Evolutionary conservation across 2,329 filamentous ascomycete genomes (phyloP).

Genomic region (Hirsutella minnesotensis): DNA sequence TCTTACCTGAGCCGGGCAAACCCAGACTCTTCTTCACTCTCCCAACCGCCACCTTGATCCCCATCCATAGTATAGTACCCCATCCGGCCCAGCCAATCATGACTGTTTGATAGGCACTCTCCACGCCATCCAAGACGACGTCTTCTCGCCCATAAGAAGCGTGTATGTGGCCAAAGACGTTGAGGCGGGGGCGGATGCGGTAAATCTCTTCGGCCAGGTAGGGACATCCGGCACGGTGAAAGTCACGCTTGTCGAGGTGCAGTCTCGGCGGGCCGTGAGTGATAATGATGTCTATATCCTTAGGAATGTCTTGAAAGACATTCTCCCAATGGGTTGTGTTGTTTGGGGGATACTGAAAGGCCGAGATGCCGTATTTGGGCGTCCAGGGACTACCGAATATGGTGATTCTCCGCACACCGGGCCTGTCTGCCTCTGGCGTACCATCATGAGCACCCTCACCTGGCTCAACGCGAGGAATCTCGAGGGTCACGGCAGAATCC

Average conservation of each 20-base stretch:
- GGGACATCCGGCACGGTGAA: constrained; percentile 14
- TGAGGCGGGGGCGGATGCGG: constrained; percentile 18
- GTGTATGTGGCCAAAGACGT: constrained; percentile 27
- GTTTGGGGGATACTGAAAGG: constrained; percentile 26
- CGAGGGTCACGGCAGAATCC: constrained; percentile 10
- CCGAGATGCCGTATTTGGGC: constrained; percentile 21
- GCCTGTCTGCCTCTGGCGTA: constrained; percentile 2
- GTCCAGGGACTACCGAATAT: constrained; percentile 24
- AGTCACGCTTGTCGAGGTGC: constrained; percentile 19
- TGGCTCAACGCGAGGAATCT: constrained; percentile 11
- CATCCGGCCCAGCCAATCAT: background rate
- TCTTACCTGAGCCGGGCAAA: background rate
- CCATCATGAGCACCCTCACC: background rate
- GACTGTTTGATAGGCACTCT: background rate
- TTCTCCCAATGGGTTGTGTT: constrained; percentile 1
- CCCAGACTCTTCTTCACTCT: background rate
- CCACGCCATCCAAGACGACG: background rate
- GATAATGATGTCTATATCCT: constrained; percentile 20
- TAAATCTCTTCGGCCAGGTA: constrained; percentile 17
- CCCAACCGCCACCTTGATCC: background rate
- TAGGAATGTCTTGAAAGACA: background rate
- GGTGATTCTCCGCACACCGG: constrained; percentile 10
- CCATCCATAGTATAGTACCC: background rate
- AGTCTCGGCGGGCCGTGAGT: constrained; percentile 24
- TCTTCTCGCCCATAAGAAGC: constrained; percentile 9